Percentiles rank a stretch among this genome's conserved stretches.
Conservation (phyloP, 2,329 filamentous ascomycete genomes). For the Endocalyx cinctus region DNA sequence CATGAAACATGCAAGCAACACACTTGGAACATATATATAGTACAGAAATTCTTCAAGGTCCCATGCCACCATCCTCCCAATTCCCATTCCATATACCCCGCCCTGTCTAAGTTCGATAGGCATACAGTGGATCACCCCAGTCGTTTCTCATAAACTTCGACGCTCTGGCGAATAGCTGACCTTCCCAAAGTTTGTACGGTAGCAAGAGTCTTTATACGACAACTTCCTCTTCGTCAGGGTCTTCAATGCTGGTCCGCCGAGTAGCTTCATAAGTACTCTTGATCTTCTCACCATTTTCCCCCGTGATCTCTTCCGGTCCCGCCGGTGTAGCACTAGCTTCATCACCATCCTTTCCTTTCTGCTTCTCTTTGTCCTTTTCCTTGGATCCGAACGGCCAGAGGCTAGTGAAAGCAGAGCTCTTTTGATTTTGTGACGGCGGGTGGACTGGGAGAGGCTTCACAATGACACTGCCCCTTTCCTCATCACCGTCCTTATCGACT, state of each 20-base stretch:
- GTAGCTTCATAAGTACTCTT: constrained; percentile 47
- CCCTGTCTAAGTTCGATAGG: too few species aligned
- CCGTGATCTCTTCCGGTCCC: constrained; percentile 27
- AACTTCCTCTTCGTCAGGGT: constrained; percentile 45
- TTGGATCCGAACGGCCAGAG: constrained; percentile 51
- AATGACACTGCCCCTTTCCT: constrained; percentile 32
- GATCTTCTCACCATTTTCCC: constrained; percentile 39
- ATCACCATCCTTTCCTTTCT: constrained; percentile 27
- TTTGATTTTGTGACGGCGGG: constrained; percentile 35
- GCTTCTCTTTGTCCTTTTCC: constrained; percentile 27
- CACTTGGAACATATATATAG: constrained; percentile 17
- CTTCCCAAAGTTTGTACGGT: too few species aligned
- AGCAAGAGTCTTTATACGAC: constrained; percentile 30
- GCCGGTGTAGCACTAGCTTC: constrained; percentile 27
- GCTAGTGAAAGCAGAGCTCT: constrained; percentile 40
- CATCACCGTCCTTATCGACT: constrained; percentile 31
- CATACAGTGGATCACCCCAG: too few species aligned
- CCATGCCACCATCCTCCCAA: not conserved
- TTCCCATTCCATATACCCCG: constrained; percentile 1
- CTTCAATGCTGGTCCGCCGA: constrained; percentile 54
- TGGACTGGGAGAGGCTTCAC: constrained; percentile 53
- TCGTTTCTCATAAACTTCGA: too few species aligned
- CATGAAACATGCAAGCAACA: constrained; percentile 10
- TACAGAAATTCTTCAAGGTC: constrained; percentile 11
- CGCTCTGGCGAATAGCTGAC: too few species aligned